Conservation (phyloP, 2,329 filamentous ascomycete genomes). For the Aspergillus phoenicis region DNA sequence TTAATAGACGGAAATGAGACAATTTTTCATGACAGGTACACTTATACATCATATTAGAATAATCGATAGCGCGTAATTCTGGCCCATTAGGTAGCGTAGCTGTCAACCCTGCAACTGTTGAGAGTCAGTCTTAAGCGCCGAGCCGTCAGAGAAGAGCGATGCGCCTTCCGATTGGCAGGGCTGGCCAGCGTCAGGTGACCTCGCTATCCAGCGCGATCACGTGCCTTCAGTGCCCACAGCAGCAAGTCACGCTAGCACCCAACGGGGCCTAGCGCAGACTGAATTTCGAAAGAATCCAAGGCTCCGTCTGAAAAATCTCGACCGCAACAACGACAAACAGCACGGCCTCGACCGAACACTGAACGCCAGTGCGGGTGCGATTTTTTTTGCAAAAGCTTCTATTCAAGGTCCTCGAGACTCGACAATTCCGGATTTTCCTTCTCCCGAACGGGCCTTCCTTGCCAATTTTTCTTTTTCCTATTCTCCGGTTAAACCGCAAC, state of each 20-base stretch:
- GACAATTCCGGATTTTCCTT: conserved; percentile 14
- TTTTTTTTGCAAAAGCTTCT: conserved; percentile 25
- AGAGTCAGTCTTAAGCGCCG: conserved; percentile 7
- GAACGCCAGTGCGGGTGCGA: conserved; percentile 31
- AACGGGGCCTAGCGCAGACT: conserved; percentile 33
- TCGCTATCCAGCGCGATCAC: conserved; percentile 25
- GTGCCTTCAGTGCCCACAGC: conserved; percentile 26
- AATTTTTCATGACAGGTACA: background rate
- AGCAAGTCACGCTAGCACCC: conserved; percentile 25
- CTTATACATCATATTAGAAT: background rate
- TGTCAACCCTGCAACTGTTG: background rate
- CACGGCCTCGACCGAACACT: conserved; percentile 37
- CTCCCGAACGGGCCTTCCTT: conserved; percentile 13
- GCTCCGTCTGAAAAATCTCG: conserved; percentile 43
- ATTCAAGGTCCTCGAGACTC: conserved; percentile 20
- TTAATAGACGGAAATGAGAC: background rate
- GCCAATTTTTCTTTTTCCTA: conserved; percentile 2
- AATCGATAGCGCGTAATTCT: background rate
- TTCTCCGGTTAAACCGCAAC: conserved; percentile 8
- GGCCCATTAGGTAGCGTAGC: background rate
- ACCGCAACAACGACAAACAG: conserved; percentile 42
- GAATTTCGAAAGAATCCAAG: conserved; percentile 46
- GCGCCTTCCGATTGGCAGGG: conserved; percentile 25
- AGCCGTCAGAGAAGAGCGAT: background rate
- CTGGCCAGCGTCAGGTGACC: conserved; percentile 32